A percentile compares a stretch with the other conserved stretches of the same genome.
phyloP scores from a whole-genome alignment of 2,329 filamentous ascomycete species.

The Beauveria bassiana region DNA sequence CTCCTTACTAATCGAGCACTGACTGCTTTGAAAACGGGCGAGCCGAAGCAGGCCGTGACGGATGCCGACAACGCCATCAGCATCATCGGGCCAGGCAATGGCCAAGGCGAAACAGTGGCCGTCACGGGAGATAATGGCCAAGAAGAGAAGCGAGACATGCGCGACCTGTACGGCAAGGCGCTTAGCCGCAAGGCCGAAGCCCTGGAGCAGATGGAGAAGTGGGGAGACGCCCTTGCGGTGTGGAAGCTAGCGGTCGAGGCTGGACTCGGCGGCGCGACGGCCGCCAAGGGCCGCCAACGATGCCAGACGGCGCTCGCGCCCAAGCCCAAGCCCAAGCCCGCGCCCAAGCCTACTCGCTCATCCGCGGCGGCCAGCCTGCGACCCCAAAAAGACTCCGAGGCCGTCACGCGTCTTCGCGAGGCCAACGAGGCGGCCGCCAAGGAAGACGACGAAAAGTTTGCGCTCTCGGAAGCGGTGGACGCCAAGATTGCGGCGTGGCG shows the following conservation, averaged over 20 bases:
- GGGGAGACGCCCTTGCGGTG: conserved; percentile 70
- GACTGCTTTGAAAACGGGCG: conserved; percentile 84
- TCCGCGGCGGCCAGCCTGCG: conserved; percentile 30
- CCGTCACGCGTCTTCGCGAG: conserved; percentile 72
- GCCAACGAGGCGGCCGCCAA: conserved; percentile 80
- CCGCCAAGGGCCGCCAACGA: conserved; percentile 76
- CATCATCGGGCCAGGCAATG: conserved; percentile 71
- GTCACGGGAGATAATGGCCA: conserved; percentile 50
- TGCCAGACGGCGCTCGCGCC: conserved; percentile 81
- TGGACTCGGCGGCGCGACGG: conserved; percentile 77
- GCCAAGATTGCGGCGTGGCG: conserved; percentile 73
- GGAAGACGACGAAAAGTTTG: conserved; percentile 89
- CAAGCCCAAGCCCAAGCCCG: conserved; percentile 45
- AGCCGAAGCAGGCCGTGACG: conserved; percentile 76
- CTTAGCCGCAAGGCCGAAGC: conserved; percentile 92
- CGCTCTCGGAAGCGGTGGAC: conserved; percentile 77
- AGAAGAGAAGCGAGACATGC: conserved; percentile 72
- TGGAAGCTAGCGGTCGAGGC: conserved; percentile 81
- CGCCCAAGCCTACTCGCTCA: conserved; percentile 32
- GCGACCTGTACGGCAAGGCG: conserved; percentile 87
- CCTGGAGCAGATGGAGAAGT: conserved; percentile 90
- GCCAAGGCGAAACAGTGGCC: conserved; percentile 72
- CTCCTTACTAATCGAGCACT: conserved; percentile 86
- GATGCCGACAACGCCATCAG: conserved; percentile 76
- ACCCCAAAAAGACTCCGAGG: conserved; percentile 55